These are phyloP conservation scores for Capsicum rhomboideum DNA, from an alignment of 257 asterid genomes.

Conservation along the genomic window DNA sequence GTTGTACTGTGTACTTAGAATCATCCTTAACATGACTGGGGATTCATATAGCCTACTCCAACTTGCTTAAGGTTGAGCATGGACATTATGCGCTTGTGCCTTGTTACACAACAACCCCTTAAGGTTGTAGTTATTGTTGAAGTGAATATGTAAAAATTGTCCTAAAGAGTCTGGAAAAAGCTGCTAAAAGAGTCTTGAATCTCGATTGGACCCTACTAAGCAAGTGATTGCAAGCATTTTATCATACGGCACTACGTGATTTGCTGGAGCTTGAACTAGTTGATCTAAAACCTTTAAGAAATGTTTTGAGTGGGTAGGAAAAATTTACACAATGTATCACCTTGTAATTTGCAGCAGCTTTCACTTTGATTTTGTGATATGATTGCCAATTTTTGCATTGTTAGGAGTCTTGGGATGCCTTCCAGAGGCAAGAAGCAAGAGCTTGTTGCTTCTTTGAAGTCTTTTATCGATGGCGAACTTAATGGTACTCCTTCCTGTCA, in stretches of 20 bases:
- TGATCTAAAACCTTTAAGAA: not conserved
- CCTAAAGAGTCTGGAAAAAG: not conserved
- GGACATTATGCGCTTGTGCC: not conserved
- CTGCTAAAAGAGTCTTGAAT: not conserved
- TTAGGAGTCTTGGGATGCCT: conserved; percentile 47
- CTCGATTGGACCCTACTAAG: not conserved
- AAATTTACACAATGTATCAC: not conserved
- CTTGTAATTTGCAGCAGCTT: not conserved
- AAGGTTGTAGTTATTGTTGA: not conserved
- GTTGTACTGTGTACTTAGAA: not conserved
- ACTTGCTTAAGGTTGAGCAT: not conserved
- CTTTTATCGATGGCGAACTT: conserved; percentile 22
- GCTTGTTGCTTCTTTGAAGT: conserved; percentile 45
- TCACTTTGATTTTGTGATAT: not conserved
- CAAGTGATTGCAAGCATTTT: not conserved
- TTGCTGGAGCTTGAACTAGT: not conserved
- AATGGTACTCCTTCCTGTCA: conserved; percentile 32
- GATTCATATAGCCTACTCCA: not conserved
- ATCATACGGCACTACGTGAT: not conserved
- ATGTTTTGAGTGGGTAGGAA: not conserved
- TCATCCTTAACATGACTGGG: not conserved
- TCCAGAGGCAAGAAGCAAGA: conserved; percentile 49
- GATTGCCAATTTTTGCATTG: not conserved
- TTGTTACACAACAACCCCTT: not conserved
- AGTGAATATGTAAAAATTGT: not conserved